Evolutionary conservation across 1,139 yeast genomes (phyloP), one percentile per base, ranked within the genome.

Genomic region (Insectozyma bohioensis): DNA sequence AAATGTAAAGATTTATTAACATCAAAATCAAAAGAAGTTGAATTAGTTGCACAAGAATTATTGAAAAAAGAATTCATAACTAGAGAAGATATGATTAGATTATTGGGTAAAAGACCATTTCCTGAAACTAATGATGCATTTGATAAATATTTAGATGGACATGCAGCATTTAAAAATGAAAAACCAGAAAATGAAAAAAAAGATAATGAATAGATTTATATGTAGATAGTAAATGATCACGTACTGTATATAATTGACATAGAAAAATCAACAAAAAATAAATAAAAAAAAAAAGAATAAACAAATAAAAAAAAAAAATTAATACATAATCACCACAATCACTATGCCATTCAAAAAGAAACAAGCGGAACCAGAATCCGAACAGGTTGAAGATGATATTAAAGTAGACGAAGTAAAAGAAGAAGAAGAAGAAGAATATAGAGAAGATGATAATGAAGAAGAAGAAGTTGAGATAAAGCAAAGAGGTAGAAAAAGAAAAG

Each of bases 51-150:
- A 1, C 79, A 87, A 58, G 88, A 85, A 51, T 68, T 94, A 41
- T 67, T 90, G 47, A 66, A 69, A 40, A 90, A 88, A 56, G 97
- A 90, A 56, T 92, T 85, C 23, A 75, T 90, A 28, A 85, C 94
- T 2, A 77, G 97, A 56, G 92, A 85, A 46, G 97, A 90, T 57
- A 86, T 90, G 92, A 79, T 87, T 40, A 69, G 88, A 43, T 60
- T 90, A 33, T 69, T 90, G 33, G 97, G 97, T 1, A 83, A 85
- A 48, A 75, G 97, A 44, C 96, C 96, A 9, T 90, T 83, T 72
- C 83, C 85, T 5, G 96, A 88, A 54, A 78, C 78, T 46, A 88
- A 88, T 50, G 96, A 87, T 50, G 96, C 96, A 3, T 90, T 90
- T 65, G 95, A 87, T 60, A 88, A 90, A 58, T 92, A 92, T 54